phyloP scores from a whole-genome alignment of 2,329 filamentous ascomycete species.

The Uncinocarpus reesii region DNA sequence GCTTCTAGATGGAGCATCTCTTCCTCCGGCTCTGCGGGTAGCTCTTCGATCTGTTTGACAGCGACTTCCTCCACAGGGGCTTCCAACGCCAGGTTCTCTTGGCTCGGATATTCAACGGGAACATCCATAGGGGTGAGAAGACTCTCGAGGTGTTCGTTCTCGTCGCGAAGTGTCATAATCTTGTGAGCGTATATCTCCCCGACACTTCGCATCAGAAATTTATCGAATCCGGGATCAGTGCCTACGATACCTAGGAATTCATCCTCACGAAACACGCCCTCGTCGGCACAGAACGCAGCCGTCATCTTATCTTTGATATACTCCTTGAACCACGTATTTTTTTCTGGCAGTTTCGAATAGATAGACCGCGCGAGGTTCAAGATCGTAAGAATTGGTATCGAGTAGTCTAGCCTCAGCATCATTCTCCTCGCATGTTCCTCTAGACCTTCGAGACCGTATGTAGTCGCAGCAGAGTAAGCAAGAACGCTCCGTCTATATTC shows the following conservation, averaged over 20 bases:
- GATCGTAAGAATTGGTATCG: background rate
- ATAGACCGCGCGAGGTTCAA: conserved; percentile 10
- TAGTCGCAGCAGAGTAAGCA: conserved; percentile 3
- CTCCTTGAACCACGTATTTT: conserved; percentile 13
- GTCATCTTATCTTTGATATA: background rate
- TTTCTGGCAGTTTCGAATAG: conserved; percentile 15
- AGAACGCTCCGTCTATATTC: conserved; percentile 9
- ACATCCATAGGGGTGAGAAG: no score
- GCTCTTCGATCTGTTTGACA: no score
- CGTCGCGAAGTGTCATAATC: no score
- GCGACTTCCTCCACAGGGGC: no score
- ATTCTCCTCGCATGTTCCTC: background rate
- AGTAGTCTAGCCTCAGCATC: background rate
- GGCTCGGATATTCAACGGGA: no score
- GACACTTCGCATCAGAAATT: conserved; percentile 2
- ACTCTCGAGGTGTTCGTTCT: no score
- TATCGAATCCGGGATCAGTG: background rate
- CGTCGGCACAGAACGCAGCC: background rate
- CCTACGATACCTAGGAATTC: conserved; percentile 19
- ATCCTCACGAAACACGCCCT: conserved; percentile 14
- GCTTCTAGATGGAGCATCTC: no score
- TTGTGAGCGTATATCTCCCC: background rate
- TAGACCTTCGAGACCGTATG: background rate
- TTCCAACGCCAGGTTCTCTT: no score
- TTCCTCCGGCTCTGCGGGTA: no score